Evolutionary conservation across 257 asterid genomes (phyloP).

Genomic region (Solanum sitiens): DNA sequence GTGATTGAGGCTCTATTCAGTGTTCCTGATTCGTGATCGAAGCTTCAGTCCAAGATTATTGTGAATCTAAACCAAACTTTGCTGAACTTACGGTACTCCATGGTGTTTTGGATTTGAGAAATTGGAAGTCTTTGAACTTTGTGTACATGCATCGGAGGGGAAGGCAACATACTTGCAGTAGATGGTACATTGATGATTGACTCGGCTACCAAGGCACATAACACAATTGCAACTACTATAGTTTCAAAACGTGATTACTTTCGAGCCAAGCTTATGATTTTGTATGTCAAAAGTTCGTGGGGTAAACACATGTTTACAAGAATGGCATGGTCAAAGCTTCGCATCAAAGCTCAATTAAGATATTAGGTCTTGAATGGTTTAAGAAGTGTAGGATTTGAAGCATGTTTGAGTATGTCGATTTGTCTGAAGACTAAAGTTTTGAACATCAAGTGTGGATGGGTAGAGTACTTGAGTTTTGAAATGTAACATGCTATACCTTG

Average conservation of each 20-base stretch:
- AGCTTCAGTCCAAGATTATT: neutral
- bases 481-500: neutral
- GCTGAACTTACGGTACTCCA: neutral
- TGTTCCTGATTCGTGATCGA: neutral
- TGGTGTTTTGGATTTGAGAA: neutral
- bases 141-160: neutral
- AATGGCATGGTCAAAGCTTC: neutral
- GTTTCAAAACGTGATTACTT: neutral
- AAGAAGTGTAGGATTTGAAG: neutral
- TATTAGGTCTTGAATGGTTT: neutral
- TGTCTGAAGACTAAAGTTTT: neutral
- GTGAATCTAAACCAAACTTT: neutral
- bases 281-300: neutral
- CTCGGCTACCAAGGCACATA: neutral
- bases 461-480: neutral
- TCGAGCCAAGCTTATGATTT: neutral
- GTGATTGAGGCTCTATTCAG: neutral
- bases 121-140: neutral
- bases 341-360: neutral
- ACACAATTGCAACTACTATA: neutral
- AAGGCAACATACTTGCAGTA: neutral
- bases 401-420: neutral
- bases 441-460: neutral
- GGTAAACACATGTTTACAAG: neutral
- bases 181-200: neutral